A percentile compares a stretch with the other conserved stretches of the same genome.
phyloP scores from a whole-genome alignment of 140 eudicot genomes.

The Erigeron philadelphicus region DNA sequence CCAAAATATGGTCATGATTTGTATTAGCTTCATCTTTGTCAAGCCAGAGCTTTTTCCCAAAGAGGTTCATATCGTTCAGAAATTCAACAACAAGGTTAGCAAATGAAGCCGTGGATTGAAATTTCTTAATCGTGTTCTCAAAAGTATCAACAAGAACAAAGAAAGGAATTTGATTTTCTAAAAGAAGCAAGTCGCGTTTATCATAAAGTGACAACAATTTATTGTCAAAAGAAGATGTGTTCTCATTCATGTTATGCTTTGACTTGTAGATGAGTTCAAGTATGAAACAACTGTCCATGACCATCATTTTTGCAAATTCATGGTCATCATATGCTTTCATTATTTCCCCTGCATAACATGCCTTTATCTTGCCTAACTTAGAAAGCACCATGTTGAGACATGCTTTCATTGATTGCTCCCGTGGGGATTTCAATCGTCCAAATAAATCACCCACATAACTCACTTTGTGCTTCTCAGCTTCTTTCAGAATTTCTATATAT shows the following conservation, averaged over 20 bases:
- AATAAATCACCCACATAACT: neutral
- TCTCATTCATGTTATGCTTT: neutral
- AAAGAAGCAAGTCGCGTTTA: conserved; percentile 19
- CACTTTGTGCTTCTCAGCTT: conserved; percentile 2
- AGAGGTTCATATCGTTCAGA: conserved; percentile 14
- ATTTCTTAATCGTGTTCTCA: conserved; percentile 13
- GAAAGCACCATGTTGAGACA: neutral
- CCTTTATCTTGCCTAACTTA: neutral
- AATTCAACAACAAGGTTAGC: neutral
- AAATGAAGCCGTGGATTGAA: neutral
- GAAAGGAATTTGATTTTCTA: conserved; percentile 32
- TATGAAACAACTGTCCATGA: conserved; percentile 26
- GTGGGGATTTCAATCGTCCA: neutral
- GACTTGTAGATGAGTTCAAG: conserved; percentile 2
- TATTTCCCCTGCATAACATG: conserved; percentile 8
- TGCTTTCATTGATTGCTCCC: neutral
- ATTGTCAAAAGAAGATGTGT: conserved; percentile 5
- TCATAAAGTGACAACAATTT: conserved; percentile 6
- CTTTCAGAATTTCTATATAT: neutral
- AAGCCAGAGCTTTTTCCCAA: neutral
- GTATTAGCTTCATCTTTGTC: neutral
- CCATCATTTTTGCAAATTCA: conserved; percentile 21
- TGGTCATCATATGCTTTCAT: neutral
- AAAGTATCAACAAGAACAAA: conserved; percentile 19
- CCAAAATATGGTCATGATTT: conserved; percentile 21